Evolutionary conservation across 371 early-diverging fungal genomes (phyloP).

Genomic region (Batkoa obscura): DNA sequence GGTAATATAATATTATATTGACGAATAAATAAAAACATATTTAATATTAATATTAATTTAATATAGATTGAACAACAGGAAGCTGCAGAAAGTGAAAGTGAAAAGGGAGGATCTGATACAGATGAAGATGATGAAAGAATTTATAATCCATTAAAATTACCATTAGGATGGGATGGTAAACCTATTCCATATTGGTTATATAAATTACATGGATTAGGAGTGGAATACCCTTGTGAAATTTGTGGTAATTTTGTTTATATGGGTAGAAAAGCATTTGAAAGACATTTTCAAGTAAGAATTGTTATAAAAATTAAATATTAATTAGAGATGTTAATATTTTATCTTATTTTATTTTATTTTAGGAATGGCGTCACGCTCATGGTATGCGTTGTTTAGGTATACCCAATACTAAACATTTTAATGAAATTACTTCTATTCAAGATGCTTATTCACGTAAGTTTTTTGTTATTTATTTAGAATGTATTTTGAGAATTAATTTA

Average conservation of each 20-base stretch:
- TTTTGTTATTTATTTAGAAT: neutral
- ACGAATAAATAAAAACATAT: too few relatives aligned
- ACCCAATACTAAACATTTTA: constrained; percentile 81
- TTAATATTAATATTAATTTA: neutral
- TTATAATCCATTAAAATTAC: constrained; percentile 92
- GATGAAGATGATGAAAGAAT: constrained; percentile 76
- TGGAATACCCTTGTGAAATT: constrained; percentile 92
- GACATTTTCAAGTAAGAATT: constrained; percentile 59
- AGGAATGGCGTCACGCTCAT: constrained; percentile 87
- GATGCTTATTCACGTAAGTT: constrained; percentile 72
- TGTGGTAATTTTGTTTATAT: constrained; percentile 91
- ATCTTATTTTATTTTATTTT: constrained; percentile 3
- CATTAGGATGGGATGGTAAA: constrained; percentile 97
- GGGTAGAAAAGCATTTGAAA: constrained; percentile 92
- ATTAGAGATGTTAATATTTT: neutral
- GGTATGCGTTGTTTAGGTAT: constrained; percentile 90
- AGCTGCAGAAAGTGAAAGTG: constrained; percentile 44
- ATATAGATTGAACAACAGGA: constrained; percentile 16
- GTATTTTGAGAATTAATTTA: neutral
- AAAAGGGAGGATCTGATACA: constrained; percentile 44
- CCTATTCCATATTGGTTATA: constrained; percentile 98
- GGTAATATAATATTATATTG: constrained; percentile 14
- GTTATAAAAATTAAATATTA: neutral
- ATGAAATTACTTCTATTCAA: constrained; percentile 80
- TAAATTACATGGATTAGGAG: constrained; percentile 90